These are phyloP conservation scores for Davidsoniella eucalypti DNA, from an alignment of 2,329 filamentous ascomycete genomes.

Conservation along the genomic window DNA sequence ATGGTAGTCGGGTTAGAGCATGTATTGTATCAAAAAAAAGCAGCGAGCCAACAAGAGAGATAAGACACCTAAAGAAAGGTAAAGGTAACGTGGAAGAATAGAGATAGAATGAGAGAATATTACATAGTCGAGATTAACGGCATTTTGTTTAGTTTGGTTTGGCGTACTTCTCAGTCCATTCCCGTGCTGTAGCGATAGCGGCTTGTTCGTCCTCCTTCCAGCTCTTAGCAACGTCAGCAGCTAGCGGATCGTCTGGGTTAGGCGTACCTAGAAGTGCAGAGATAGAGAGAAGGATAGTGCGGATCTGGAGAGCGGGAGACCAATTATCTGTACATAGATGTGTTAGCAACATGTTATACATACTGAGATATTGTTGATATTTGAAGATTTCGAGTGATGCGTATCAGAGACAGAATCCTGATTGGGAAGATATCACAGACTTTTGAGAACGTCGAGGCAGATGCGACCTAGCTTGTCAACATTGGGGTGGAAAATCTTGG, in stretches of 20 bases:
- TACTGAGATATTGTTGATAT: background rate
- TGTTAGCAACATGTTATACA: slow-evolving; percentile 9
- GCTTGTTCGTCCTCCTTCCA: slow-evolving; percentile 95
- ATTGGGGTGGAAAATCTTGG: slow-evolving; percentile 98
- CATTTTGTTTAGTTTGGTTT: slow-evolving; percentile 9
- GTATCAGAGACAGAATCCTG: background rate
- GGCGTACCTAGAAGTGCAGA: slow-evolving; percentile 90
- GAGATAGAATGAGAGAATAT: background rate
- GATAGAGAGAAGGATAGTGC: slow-evolving; percentile 96
- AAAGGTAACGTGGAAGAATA: background rate
- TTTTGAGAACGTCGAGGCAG: slow-evolving; percentile 93
- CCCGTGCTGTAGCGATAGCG: slow-evolving; percentile 78
- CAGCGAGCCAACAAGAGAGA: too few species aligned
- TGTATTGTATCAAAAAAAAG: too few species aligned
- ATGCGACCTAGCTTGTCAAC: slow-evolving; percentile 96
- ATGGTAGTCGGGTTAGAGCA: too few species aligned
- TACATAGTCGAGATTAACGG: background rate
- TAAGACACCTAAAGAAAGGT: too few species aligned
- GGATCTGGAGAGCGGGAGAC: slow-evolving; percentile 94
- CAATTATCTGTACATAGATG: slow-evolving; percentile 60
- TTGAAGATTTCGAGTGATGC: background rate
- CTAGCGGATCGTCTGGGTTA: slow-evolving; percentile 95
- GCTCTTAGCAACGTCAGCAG: slow-evolving; percentile 89
- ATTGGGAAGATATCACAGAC: slow-evolving; percentile 32
- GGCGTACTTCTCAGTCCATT: slow-evolving; percentile 82